A percentile compares a stretch with the other conserved stretches of the same genome.
Evolutionary conservation across 2,329 filamentous ascomycete genomes (phyloP).

Genomic region (Colletotrichum filicis): DNA sequence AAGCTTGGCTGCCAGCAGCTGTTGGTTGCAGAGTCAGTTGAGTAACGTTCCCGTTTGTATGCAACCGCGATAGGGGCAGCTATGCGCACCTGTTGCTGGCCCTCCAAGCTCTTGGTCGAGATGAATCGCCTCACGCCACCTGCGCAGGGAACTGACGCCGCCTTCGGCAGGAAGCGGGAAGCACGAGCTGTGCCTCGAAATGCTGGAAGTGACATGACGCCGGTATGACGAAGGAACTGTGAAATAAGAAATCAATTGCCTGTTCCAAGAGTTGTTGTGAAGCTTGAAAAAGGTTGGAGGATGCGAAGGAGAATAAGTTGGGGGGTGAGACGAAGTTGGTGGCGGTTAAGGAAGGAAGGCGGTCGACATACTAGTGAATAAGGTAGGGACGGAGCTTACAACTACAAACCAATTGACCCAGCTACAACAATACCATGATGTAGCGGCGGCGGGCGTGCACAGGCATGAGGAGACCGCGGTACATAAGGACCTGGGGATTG

Average conservation of each 20-base stretch:
- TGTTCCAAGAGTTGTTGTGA: background rate
- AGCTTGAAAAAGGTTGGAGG: background rate
- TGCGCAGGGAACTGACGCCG: slow-evolving; percentile 24
- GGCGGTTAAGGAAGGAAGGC: background rate
- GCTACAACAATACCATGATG: slow-evolving; percentile 14
- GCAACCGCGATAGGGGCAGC: slow-evolving; percentile 29
- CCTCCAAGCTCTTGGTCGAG: slow-evolving; percentile 62
- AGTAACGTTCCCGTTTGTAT: background rate
- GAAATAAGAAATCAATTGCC: background rate
- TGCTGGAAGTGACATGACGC: slow-evolving; percentile 58
- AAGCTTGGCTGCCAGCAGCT: slow-evolving; percentile 85
- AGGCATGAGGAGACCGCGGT: slow-evolving; percentile 16
- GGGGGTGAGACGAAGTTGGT: background rate
- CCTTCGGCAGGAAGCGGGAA: slow-evolving; percentile 54
- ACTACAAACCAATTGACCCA: slow-evolving; percentile 10
- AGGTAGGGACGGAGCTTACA: slow-evolving; percentile 7
- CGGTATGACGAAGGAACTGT: background rate
- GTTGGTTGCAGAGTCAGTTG: slow-evolving; percentile 8
- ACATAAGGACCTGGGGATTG: slow-evolving; percentile 24
- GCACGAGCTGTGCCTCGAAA: slow-evolving; percentile 61
- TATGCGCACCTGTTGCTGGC: slow-evolving; percentile 67
- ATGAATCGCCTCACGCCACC: slow-evolving; percentile 48
- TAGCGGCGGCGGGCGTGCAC: background rate
- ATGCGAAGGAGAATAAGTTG: background rate
- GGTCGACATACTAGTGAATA: background rate